These are phyloP conservation scores for Drechslera avenae DNA, from an alignment of 2,329 filamentous ascomycete genomes.

Conservation along the genomic window DNA sequence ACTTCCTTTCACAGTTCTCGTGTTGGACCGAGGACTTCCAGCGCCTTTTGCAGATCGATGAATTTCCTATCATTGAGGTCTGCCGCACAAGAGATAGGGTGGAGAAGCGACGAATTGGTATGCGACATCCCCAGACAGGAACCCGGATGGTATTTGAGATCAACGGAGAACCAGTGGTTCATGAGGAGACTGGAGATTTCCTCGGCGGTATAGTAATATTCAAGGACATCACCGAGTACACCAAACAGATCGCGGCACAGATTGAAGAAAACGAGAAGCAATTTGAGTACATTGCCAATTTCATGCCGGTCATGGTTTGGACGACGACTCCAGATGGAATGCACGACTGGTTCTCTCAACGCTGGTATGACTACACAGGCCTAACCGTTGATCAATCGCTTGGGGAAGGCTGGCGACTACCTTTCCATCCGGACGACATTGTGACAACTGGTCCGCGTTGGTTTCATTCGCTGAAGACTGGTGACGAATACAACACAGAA, in stretches of 20 bases:
- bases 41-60: slow-evolving; percentile 59
- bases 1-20: slow-evolving; percentile 65
- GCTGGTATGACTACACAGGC: slow-evolving; percentile 81
- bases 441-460: slow-evolving; percentile 61
- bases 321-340: slow-evolving; percentile 69
- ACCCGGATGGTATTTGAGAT: slow-evolving; percentile 66
- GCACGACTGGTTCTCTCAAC: slow-evolving; percentile 74
- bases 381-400: slow-evolving; percentile 66
- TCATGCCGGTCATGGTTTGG: slow-evolving; percentile 66
- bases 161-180: slow-evolving; percentile 69
- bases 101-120: slow-evolving; percentile 62
- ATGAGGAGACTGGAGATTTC: slow-evolving; percentile 72
- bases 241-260: slow-evolving; percentile 70
- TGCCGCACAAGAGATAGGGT: slow-evolving; percentile 67
- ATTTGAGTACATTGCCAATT: slow-evolving; percentile 77
- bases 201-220: slow-evolving; percentile 74
- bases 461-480: slow-evolving; percentile 67
- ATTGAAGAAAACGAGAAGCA: slow-evolving; percentile 73
- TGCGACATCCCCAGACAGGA: slow-evolving; percentile 61
- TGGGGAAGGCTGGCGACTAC: slow-evolving; percentile 65
- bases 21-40: slow-evolving; percentile 72
- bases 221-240: slow-evolving; percentile 73
- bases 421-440: slow-evolving; percentile 75
- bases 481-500: slow-evolving; percentile 69
- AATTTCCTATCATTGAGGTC: slow-evolving; percentile 70